Conservation (phyloP, 2,329 filamentous ascomycete species). For the Neospermospora avenae region DNA sequence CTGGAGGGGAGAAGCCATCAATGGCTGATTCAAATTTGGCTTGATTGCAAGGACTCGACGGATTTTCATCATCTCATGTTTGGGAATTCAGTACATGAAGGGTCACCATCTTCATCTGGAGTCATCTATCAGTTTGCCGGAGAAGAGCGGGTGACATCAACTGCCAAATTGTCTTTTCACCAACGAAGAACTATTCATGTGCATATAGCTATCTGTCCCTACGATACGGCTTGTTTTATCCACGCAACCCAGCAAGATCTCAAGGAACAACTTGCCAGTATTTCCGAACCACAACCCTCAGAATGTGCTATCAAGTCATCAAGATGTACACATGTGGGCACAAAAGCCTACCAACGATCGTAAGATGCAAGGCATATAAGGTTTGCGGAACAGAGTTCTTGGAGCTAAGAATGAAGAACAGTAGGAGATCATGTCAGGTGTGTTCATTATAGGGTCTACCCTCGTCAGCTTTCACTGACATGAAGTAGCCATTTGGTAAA, state of each 20-base stretch:
- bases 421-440: slow-evolving; percentile 23
- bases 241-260: background rate
- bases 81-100: background rate
- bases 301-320: slow-evolving; percentile 33
- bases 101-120: background rate
- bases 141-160: background rate
- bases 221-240: background rate
- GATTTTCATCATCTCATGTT: background rate
- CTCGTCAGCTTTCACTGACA: slow-evolving; percentile 3
- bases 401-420: slow-evolving; percentile 27
- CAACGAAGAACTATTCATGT: background rate
- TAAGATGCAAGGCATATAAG: slow-evolving; percentile 21
- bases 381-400: slow-evolving; percentile 28
- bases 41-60: slow-evolving; percentile 8
- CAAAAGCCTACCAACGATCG: slow-evolving; percentile 16
- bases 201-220: background rate
- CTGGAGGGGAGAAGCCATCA: slow-evolving; percentile 43
- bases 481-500: slow-evolving; percentile 20
- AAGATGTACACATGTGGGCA: slow-evolving; percentile 31
- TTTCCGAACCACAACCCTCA: background rate
- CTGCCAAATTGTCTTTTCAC: background rate
- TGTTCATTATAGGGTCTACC: background rate
- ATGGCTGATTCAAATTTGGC: slow-evolving; percentile 8
- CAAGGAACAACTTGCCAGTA: background rate
- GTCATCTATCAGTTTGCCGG: slow-evolving; percentile 5